A percentile compares a stretch with the other conserved stretches of the same genome.
These are phyloP conservation scores for Raffaelea arxii DNA, from an alignment of 2,329 filamentous ascomycete species.

Conservation along the genomic window DNA sequence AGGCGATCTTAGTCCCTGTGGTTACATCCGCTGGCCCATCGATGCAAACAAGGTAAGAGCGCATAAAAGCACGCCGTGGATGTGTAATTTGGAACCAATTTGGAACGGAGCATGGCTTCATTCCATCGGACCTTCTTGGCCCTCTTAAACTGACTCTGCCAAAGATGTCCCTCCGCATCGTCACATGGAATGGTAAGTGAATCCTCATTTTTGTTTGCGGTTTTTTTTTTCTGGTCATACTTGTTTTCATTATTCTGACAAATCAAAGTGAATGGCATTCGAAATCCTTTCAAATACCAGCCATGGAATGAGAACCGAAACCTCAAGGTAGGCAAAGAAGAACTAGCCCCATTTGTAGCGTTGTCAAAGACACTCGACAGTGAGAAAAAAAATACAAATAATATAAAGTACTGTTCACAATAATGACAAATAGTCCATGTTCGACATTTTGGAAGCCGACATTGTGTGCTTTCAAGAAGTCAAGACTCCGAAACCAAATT, in stretches of 20 bases:
- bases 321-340: constrained; percentile 59
- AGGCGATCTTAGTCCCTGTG: too few species aligned
- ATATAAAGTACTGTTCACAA: too few species aligned
- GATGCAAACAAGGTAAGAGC: too few species aligned
- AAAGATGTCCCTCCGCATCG: constrained; percentile 66
- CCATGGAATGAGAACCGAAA: constrained; percentile 67
- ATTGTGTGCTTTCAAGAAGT: constrained; percentile 93
- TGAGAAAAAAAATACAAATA: too few species aligned
- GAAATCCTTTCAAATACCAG: constrained; percentile 75
- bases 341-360: too few species aligned
- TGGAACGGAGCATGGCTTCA: neutral
- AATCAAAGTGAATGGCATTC: constrained; percentile 55
- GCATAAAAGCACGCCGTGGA: too few species aligned
- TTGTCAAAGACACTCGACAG: too few species aligned
- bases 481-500: constrained; percentile 89
- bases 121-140: neutral
- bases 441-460: constrained; percentile 83
- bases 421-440: constrained; percentile 76
- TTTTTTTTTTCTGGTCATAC: neutral
- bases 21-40: too few species aligned
- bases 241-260: constrained; percentile 16
- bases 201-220: constrained; percentile 1
- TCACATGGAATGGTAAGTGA: constrained; percentile 69
- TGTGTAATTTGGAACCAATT: too few species aligned
- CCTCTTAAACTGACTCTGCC: neutral